Base-by-base conservation (phyloP, 2,329 filamentous ascomycete species). In the Aspergillus persii region DNA sequence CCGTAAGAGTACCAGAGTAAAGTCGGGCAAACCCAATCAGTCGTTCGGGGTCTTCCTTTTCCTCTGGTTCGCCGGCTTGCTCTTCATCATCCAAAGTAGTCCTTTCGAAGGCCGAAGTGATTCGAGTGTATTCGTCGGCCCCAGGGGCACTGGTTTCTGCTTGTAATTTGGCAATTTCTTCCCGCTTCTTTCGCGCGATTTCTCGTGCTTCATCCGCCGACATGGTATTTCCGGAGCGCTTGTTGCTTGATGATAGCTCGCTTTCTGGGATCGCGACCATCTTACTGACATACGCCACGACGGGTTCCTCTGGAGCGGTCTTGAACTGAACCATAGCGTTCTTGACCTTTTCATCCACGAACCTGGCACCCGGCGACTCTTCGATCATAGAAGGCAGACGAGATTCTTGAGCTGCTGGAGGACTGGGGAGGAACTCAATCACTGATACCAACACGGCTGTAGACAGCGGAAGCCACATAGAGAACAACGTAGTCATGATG, bases 221-320 rank as follows among this genome's bases (percentile, higher is more conserved):
- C 69, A 98, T 83, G 48, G 87, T 78, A 23, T 78, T 87, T 0
- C 89, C 88, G 15, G 86, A 83, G 50, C 91, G 84, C 74, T 89
- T 96, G 26, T 75, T 75, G 74, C 96, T 96, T 54, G 94, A 86
- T 0, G 91, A 90, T 4, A 99, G 80, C 68, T 99, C 94, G 74
- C 91, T 97, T 70, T 96, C 91, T 0, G 92, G 94, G 11, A 99
- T 84, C 0, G 95, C 95, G 1, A 98, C 91, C 92, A 99, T 97
- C 74, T 99, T 99, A 78, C 94, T 98, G 61, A 99, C 91, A 66
- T 96, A 99, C 8, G 91, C 94, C 1, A 99, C 91, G 0, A 96
- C 87, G 0, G 94, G 93, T 58, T 90, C 89, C 0, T 87, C 82
- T 44, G 84, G 81, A 0, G 82, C 83, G 3, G 85, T 85, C 69